A percentile compares a stretch with the other conserved stretches of the same genome.
Evolutionary conservation across 2,329 filamentous ascomycete species (phyloP).

Genomic region (Ilyonectria sp.): DNA sequence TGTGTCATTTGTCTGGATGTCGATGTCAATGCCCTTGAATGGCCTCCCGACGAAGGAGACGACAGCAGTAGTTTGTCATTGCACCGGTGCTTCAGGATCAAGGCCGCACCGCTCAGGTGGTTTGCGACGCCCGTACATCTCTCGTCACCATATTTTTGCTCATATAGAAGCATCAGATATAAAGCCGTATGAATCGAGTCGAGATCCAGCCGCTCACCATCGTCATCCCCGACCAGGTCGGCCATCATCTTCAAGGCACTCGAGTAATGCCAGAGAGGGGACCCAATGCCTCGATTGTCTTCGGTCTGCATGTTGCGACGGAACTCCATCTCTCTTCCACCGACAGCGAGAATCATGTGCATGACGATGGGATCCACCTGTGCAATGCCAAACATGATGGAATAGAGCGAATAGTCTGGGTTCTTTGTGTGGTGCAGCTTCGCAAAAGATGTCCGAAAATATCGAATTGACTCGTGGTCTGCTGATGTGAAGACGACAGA

Average conservation of each 20-base stretch:
- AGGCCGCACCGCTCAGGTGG: conserved; percentile 52
- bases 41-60: background rate
- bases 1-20: background rate
- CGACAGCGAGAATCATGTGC: conserved; percentile 54
- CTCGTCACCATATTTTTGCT: conserved; percentile 56
- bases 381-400: conserved; percentile 54
- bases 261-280: conserved; percentile 50
- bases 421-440: conserved; percentile 55
- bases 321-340: conserved; percentile 50
- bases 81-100: conserved; percentile 49
- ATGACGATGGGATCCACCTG: conserved; percentile 53
- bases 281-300: conserved; percentile 20
- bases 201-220: conserved; percentile 43
- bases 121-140: conserved; percentile 49
- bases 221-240: conserved; percentile 44
- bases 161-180: conserved; percentile 56
- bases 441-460: conserved; percentile 55
- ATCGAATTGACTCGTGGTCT: conserved; percentile 55
- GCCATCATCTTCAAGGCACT: conserved; percentile 51
- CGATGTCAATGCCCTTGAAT: background rate
- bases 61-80: conserved; percentile 28
- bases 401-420: conserved; percentile 53
- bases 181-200: conserved; percentile 51
- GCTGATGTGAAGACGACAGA: conserved; percentile 46
- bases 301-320: conserved; percentile 35